phyloP scores from a whole-genome alignment of 495 filamentous ascomycete species.

The Penicillium bialowiezense region DNA sequence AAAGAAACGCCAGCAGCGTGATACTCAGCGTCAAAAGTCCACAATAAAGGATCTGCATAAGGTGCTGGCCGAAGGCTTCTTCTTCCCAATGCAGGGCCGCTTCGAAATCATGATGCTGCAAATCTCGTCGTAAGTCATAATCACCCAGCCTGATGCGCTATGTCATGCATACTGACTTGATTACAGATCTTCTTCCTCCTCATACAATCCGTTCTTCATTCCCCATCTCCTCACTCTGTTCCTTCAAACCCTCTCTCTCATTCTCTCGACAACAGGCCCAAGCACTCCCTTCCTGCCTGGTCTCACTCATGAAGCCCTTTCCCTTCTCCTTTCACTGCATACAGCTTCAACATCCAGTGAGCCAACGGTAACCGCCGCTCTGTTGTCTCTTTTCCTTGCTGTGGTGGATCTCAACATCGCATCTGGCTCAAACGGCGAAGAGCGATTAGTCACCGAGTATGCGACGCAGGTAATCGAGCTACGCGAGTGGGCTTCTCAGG shows the following conservation, averaged over 20 bases:
- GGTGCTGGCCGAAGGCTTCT: conserved; percentile 74
- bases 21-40: conserved; percentile 42
- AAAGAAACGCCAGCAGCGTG: conserved; percentile 54
- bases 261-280: conserved; percentile 49
- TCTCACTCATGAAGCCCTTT: conserved; percentile 44
- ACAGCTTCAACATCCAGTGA: conserved; percentile 50
- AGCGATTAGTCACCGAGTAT: conserved; percentile 61
- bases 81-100: conserved; percentile 66
- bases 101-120: conserved; percentile 46
- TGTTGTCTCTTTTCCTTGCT: conserved; percentile 78
- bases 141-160: background rate
- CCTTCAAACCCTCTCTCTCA: conserved; percentile 49
- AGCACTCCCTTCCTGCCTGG: conserved; percentile 42
- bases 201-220: conserved; percentile 40
- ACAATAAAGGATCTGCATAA: conserved; percentile 73
- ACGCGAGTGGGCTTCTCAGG: conserved; percentile 48
- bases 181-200: conserved; percentile 31
- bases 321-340: conserved; percentile 46
- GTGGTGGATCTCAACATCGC: conserved; percentile 74
- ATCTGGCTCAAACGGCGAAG: conserved; percentile 54
- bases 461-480: conserved; percentile 39
- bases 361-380: conserved; percentile 61
- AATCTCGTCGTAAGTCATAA: conserved; percentile 34
- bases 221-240: conserved; percentile 49
- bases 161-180: conserved; percentile 1